Evolutionary conservation across 2,329 filamentous ascomycete species (phyloP), one percentile per base, ranked within the genome.

Genomic region (Polytolypa hystricis): DNA sequence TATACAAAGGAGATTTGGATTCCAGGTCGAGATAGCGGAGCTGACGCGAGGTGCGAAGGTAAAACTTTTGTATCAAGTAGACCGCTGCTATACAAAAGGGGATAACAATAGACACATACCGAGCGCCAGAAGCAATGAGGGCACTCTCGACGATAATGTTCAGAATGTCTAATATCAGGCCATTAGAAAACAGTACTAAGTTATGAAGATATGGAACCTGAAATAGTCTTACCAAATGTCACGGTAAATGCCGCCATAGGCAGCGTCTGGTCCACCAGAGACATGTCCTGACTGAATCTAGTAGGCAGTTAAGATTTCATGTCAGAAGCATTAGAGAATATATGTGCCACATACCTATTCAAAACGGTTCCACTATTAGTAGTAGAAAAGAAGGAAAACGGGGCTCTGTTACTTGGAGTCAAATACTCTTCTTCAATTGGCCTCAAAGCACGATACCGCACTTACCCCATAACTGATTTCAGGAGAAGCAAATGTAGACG

Each of bases 61-160:
- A 66, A 14, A 51, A 56, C 10, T 50, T 53, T 37, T 77, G 74
- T 0, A 78, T 52, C 2, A 60, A 40, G 37, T 67, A 77, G 1
- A 77, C 41, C 0, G 66, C 42, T 0, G 47, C 53, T 6, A 65
- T 41, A 2, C 77, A 47, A 3, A 71, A 52, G 0, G 73, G 73
- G 39, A 76, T 71, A 0, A 60, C 58, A 15, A 70, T 59, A 0
- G 65, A 63, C 0, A 73, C 56, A 36, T 65, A 73, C 21, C 58
- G 62, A 2, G 71, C 41, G 47, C 66, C 44, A 43, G 65, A 42
- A 45, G 62, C 64, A 25, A 76, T 66, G n/a, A n/a, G n/a, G n/a
- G n/a, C n/a, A n/a, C n/a, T n/a, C n/a, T n/a, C n/a, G n/a, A n/a
- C n/a, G n/a, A n/a, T n/a, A 4, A 71, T 45, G 56, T 49, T 56